Evolutionary conservation across 139 green algal species (phyloP), one percentile per base, ranked within the genome.

Genomic region (Chlorella sp.): DNA sequence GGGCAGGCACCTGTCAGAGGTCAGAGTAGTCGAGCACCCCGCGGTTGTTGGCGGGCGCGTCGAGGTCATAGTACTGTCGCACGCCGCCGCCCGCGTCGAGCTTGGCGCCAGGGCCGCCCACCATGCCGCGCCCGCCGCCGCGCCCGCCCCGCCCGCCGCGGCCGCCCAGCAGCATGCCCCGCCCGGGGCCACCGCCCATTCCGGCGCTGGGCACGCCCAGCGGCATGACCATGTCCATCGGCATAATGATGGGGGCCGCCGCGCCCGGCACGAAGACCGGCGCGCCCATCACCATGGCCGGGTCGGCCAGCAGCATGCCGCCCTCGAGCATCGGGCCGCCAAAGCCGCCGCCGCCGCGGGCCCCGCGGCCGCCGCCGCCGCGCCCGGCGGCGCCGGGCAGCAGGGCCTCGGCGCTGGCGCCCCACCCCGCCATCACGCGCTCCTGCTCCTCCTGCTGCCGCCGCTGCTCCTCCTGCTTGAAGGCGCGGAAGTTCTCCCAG

Each of bases 1-100:
- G n/a, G 14, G 31, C 19, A 19, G 61, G 33, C 36, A 5, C 5
- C 23, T 35, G 33, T 79, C 50, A 97, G 43, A 97, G 69, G 79
- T 97, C 92, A 5, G 90, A 90, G 83, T 97, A 97, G 72, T 96
- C 91, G 23, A 97, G 74, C 68, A 96, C 89, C 0, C 86, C 83
- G 1, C 92, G 80, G 83, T 97, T 95, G 77, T 97, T 94, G 17
- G 84, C 74, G 3, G 92, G 92, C 14, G 88, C 86, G 76, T 97
- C 92, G 8, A 97, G 73, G 66, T 97, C 92, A 42, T 86, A 91
- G 70, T 97, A 97, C 58, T 91, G 81, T 8, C 80, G 78, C 67
- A 87, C 63, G 23, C 72, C 77, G 15, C 68, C 71, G 5, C 69
- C 45, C 43, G 78, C 46, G 15, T 58, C 65, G 8, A 58, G 23